Base-by-base conservation (phyloP, 1,284 basidiomycete species). In the Xerocomus nothofagi region DNA sequence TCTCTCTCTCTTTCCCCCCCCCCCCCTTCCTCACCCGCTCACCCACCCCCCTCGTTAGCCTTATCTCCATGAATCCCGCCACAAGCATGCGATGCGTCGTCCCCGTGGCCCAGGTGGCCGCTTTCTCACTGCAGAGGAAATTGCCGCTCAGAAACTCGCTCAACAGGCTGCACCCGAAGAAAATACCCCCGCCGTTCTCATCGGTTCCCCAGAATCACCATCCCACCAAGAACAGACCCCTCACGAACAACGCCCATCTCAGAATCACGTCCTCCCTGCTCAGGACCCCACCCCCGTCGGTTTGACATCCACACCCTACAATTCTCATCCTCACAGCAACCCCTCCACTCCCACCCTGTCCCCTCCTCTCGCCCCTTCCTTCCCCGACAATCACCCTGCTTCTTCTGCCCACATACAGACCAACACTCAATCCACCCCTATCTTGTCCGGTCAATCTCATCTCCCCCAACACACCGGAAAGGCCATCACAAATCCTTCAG, bases 31-130 rank as follows among this genome's bases (percentile, higher is more conserved):
- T 12, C 21, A 50, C 37, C 37, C 40, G 26, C 53, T 44, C 43
- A 54, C 53, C 44, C 43, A 54, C 31, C n/a, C 36, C 26, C 43
- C 49, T 46, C 6, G 21, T 36, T 54, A 98, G 93, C 95, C 95
- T 1, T 98, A 98, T 73, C 83, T 98, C 23, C 95, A 98, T 62
- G 95, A 98, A 69, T 96, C 93, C 21, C 84, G 96, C 39, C 96
- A 99, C 75, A 93, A 94, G 59, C 97, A 99, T 71, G 96, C 96
- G 14, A 97, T 98, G 86, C 86, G 94, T 37, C 83, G 96, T 30
- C 96, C 96, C 14, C 81, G 97, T 55, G 96, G 96, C 1, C 95
- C 96, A 32, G 96, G 97, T 24, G 96, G 96, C 18, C 85, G 96
- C 27, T 98, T 98, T 76, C 82, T 98, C 58, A 98, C 94, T 6